Conservation (phyloP, 2,329 filamentous ascomycete genomes). For the Lachnellula willkommii region DNA sequence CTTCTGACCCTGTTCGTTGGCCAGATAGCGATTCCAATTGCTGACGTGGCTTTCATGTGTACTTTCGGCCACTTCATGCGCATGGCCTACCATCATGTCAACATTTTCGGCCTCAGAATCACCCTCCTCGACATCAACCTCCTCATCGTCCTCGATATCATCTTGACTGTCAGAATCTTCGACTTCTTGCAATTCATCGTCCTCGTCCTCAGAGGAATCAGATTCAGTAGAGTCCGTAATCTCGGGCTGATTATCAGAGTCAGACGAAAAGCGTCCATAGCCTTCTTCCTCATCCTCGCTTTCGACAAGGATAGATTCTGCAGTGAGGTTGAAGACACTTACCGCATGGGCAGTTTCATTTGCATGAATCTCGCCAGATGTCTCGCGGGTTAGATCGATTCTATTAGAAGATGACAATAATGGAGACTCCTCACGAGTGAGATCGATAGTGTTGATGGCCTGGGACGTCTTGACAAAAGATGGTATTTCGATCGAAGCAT, state of each 20-base stretch:
- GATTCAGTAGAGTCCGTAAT: slow-evolving; percentile 1
- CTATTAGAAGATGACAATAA: slow-evolving; percentile 3
- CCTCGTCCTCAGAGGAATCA: slow-evolving; percentile 1
- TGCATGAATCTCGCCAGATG: slow-evolving; percentile 1
- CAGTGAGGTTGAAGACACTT: slow-evolving; percentile 8
- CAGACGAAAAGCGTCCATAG: slow-evolving; percentile 9
- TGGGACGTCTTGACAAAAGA: slow-evolving; percentile 16
- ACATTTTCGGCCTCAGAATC: slow-evolving; percentile 5
- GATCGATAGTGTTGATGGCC: slow-evolving; percentile 24
- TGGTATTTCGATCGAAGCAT: slow-evolving; percentile 22
- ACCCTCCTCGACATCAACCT: slow-evolving; percentile 2
- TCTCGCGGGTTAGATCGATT: slow-evolving; percentile 17
- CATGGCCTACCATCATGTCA: neutral
- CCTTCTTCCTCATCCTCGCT: slow-evolving; percentile 12
- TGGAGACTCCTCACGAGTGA: slow-evolving; percentile 28
- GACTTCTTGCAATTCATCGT: neutral
- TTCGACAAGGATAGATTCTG: slow-evolving; percentile 15
- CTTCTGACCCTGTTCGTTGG: neutral
- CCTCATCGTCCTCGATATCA: slow-evolving; percentile 5
- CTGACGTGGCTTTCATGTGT: no score
- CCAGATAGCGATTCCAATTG: neutral
- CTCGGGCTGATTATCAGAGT: slow-evolving; percentile 10
- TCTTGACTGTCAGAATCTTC: slow-evolving; percentile 11
- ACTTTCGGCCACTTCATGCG: no score
- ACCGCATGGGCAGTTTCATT: slow-evolving; percentile 6